These are phyloP conservation scores for Pleurotus ostreatus DNA, from an alignment of 768 basidiomycete species.

Conservation along the genomic window DNA sequence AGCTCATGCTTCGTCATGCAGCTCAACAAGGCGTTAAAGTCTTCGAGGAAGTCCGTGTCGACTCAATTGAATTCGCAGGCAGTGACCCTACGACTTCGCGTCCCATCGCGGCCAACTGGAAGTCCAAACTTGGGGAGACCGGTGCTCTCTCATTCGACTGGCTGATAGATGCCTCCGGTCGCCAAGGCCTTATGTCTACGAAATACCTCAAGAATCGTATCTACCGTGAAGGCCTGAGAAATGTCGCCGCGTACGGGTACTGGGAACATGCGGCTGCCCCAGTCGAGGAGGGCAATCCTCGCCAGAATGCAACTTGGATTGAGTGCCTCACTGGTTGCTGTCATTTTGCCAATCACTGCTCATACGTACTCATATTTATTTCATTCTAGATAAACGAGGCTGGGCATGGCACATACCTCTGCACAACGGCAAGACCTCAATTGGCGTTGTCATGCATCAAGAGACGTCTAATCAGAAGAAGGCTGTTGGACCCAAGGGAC, in stretches of 20 bases:
- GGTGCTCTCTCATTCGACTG: slow-evolving; percentile 44
- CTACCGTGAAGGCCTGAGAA: slow-evolving; percentile 45
- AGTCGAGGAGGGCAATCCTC: slow-evolving; percentile 28
- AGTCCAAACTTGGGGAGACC: slow-evolving; percentile 23
- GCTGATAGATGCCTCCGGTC: slow-evolving; percentile 56
- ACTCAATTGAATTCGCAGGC: slow-evolving; percentile 39
- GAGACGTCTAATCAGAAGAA: slow-evolving; percentile 20
- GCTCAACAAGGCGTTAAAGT: slow-evolving; percentile 41
- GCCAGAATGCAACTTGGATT: slow-evolving; percentile 42
- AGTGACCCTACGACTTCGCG: slow-evolving; percentile 20
- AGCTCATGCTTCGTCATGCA: slow-evolving; percentile 55
- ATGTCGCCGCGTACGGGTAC: slow-evolving; percentile 59
- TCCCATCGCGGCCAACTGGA: slow-evolving; percentile 37
- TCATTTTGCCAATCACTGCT: not conserved
- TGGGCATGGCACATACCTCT: slow-evolving; percentile 53
- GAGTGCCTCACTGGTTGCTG: slow-evolving; percentile 48
- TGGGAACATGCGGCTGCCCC: slow-evolving; percentile 36
- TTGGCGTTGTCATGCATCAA: slow-evolving; percentile 37
- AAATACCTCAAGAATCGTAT: slow-evolving; percentile 50
- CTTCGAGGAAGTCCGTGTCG: slow-evolving; percentile 43
- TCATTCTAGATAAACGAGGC: slow-evolving; percentile 35
- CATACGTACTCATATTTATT: not conserved
- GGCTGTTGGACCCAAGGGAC: slow-evolving; percentile 4
- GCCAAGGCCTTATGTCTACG: slow-evolving; percentile 50
- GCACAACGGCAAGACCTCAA: slow-evolving; percentile 29